These are phyloP conservation scores for Aspergillus tubingensis DNA, from an alignment of 2,329 filamentous ascomycete species.

Conservation along the genomic window DNA sequence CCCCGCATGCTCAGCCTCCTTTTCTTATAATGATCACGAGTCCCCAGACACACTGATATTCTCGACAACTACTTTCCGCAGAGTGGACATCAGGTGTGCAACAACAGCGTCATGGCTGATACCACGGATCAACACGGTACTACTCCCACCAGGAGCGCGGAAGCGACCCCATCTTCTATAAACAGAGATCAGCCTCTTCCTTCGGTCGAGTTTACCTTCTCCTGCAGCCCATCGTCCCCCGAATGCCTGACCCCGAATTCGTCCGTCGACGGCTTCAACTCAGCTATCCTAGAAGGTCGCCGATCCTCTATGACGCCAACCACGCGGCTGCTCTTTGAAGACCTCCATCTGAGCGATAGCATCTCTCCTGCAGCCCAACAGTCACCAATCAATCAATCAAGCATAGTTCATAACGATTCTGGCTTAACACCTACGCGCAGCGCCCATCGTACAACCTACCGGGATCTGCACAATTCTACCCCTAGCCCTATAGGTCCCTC, in stretches of 20 bases:
- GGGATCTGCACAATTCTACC: constrained; percentile 14
- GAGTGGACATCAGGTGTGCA: too few relatives aligned
- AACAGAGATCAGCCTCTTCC: not conserved
- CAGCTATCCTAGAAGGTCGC: not conserved
- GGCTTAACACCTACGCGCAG: not conserved
- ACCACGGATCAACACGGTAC: too few relatives aligned
- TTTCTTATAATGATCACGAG: too few relatives aligned
- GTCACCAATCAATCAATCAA: too few relatives aligned
- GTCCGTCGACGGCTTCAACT: constrained; percentile 1
- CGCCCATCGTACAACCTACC: constrained; percentile 6
- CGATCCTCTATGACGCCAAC: constrained; percentile 4
- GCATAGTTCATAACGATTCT: not conserved
- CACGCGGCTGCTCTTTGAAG: not conserved
- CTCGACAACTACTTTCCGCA: too few relatives aligned
- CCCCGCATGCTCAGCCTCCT: too few relatives aligned
- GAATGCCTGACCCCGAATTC: constrained; percentile 7
- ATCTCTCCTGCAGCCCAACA: not conserved
- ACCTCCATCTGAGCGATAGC: not conserved
- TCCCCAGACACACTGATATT: too few relatives aligned
- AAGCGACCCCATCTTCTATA: too few relatives aligned
- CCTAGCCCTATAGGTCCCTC: constrained; percentile 4
- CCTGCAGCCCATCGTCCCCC: constrained; percentile 5
- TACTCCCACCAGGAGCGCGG: too few relatives aligned
- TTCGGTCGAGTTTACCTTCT: constrained; percentile 12
- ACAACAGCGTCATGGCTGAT: too few relatives aligned